These are phyloP conservation scores for Delphinella strobiligena DNA, from an alignment of 2,329 filamentous ascomycete species.

Conservation along the genomic window DNA sequence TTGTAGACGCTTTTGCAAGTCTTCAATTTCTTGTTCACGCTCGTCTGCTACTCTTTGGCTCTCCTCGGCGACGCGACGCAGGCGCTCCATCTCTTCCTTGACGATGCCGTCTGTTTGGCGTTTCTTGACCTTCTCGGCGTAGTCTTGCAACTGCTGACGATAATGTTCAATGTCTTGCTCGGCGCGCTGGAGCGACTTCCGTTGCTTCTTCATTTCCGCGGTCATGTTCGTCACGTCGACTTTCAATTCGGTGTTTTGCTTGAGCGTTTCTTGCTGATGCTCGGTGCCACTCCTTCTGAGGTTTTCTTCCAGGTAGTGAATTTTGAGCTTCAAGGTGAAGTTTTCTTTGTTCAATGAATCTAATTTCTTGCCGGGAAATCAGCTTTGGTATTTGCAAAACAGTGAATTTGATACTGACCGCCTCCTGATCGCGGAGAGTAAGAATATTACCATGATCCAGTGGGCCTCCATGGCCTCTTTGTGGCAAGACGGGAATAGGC, in stretches of 20 bases:
- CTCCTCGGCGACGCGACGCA: conserved; percentile 33
- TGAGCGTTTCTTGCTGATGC: conserved; percentile 77
- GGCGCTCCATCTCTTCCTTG: conserved; percentile 45
- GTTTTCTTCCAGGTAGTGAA: conserved; percentile 89
- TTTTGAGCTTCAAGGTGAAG: conserved; percentile 91
- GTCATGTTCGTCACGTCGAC: conserved; percentile 85
- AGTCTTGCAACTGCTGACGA: conserved; percentile 65
- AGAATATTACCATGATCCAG: conserved; percentile 80
- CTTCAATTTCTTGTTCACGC: conserved; percentile 31
- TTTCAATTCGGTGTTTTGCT: conserved; percentile 93
- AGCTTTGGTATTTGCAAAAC: conserved; percentile 7
- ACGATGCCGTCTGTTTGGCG: conserved; percentile 59
- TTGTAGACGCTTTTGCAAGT: conserved; percentile 27
- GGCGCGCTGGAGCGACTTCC: conserved; percentile 69
- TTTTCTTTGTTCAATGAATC: conserved; percentile 98
- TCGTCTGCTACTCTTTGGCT: conserved; percentile 25
- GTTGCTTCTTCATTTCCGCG: conserved; percentile 72
- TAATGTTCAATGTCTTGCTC: conserved; percentile 81
- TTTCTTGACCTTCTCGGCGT: conserved; percentile 69
- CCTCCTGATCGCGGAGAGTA: conserved; percentile 87
- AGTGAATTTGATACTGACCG: conserved; percentile 38
- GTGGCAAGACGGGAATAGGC: conserved; percentile 59
- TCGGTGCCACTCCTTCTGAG: conserved; percentile 77
- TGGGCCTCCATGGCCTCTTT: conserved; percentile 50
- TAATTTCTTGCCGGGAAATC: conserved; percentile 53